Base-by-base conservation (phyloP, 139 green algal species). In the Chlorella sp. region DNA sequence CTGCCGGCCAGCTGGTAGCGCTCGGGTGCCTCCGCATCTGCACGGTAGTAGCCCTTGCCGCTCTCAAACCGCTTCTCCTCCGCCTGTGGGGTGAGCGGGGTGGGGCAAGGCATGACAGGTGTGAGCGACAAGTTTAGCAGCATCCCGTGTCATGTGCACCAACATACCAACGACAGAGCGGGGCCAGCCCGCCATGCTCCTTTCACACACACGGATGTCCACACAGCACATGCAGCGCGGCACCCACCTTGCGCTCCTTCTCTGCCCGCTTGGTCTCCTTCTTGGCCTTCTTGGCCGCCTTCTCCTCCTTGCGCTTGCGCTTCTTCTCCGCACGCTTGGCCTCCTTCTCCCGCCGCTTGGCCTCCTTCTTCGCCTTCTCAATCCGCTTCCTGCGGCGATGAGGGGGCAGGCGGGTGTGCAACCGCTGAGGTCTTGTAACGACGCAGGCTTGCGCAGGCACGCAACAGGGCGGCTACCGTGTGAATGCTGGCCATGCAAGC, bases 311-410 rank as follows among this genome's bases (percentile, higher is more conserved):
- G 55, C 63, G 78, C 60, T 47, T 32, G 30, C 44, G 26, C 83
- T 83, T 80, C 74, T 84, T 34, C 57, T 67, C 83, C 36, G 68
- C 32, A 30, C 51, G 55, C 73, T 74, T 83, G 28, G 44, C 64
- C 84, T 85, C 84, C 81, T 85, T 85, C 81, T 87, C 67, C 26
- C 36, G 78, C 39, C 65, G 34, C 83, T 91, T 88, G 56, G 69
- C 75, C 16, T 85, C 70, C 64, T 85, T 80, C 30, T 65, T 67
- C 1, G 28, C 62, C 56, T 60, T 69, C 39, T 84, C 44, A 12
- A 72, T 51, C 3, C 70, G 56, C 84, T 71, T 85, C 60, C 51
- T 75, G 57, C 20, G n/a, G 23, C 47, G 15, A 25, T 1, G 25
- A 65, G 18, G 28, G 39, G 9, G 41, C 28, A 41, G 71, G 23